Conservation (phyloP, 768 basidiomycete species). For the Trametes punicea region DNA sequence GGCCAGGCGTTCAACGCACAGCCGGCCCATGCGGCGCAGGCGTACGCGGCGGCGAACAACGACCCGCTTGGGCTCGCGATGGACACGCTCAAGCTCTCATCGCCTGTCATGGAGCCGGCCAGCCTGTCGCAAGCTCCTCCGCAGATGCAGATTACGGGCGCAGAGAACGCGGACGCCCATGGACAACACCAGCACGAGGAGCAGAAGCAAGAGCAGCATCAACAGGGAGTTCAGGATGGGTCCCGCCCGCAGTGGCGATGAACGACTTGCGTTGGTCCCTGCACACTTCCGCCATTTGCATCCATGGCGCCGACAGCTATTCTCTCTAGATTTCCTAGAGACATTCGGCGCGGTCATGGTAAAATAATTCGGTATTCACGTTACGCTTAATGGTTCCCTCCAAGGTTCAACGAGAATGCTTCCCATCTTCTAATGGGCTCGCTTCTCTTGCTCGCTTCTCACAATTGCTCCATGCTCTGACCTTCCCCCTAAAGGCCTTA, state of each 20-base stretch:
- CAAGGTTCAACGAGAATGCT: neutral
- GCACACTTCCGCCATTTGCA: too few relatives aligned
- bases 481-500: too few relatives aligned
- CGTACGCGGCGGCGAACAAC: conserved; percentile 28
- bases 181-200: neutral
- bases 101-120: conserved; percentile 17
- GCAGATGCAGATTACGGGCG: neutral
- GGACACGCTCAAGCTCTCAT: conserved; percentile 32
- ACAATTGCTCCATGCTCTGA: neutral
- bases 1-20: conserved; percentile 39
- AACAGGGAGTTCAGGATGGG: neutral
- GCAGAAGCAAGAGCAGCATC: neutral
- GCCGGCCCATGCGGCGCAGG: conserved; percentile 32
- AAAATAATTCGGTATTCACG: neutral
- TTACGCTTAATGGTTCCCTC: neutral
- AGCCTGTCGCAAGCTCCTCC: conserved; percentile 4
- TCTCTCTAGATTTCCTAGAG: too few relatives aligned
- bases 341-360: neutral
- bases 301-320: too few relatives aligned
- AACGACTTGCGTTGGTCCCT: neutral
- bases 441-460: too few relatives aligned
- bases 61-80: conserved; percentile 40
- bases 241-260: neutral
- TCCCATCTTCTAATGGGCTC: too few relatives aligned
- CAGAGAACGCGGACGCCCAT: neutral